phyloP scores from a whole-genome alignment of 2,329 filamentous ascomycete genomes.

The Simplicillium sp. region DNA sequence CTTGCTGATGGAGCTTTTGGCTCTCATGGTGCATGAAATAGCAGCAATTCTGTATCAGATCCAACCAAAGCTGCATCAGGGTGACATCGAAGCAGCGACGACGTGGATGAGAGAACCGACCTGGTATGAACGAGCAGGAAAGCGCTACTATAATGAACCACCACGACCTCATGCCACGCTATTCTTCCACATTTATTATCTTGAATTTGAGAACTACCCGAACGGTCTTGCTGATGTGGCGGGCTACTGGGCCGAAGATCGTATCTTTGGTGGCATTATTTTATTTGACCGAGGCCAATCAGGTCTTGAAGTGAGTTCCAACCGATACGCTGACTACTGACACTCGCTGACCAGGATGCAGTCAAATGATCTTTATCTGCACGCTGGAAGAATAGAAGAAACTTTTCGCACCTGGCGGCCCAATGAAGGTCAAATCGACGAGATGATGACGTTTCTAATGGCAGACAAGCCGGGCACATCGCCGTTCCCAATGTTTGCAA shows the following conservation, averaged over 20 bases:
- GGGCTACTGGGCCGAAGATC: conserved; percentile 18
- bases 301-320: conserved; percentile 1
- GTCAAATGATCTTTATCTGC: too few relatives aligned
- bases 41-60: neutral
- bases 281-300: conserved; percentile 14
- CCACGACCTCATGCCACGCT: neutral
- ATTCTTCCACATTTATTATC: conserved; percentile 4
- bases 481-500: too few relatives aligned
- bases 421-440: too few relatives aligned
- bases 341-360: too few relatives aligned
- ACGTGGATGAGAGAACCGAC: too few relatives aligned
- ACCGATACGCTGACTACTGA: too few relatives aligned
- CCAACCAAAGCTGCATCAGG: too few relatives aligned
- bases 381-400: too few relatives aligned
- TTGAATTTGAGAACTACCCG: conserved; percentile 15
- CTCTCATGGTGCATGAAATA: neutral
- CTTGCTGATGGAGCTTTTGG: neutral
- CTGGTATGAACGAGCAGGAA: neutral
- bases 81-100: too few relatives aligned
- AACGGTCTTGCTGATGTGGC: conserved; percentile 8
- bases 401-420: too few relatives aligned
- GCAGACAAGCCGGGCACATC: too few relatives aligned
- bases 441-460: too few relatives aligned
- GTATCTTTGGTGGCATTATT: conserved; percentile 18
- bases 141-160: neutral